These are phyloP conservation scores for Suillus ampliporus DNA, from an alignment of 768 basidiomycete species.

Conservation along the genomic window DNA sequence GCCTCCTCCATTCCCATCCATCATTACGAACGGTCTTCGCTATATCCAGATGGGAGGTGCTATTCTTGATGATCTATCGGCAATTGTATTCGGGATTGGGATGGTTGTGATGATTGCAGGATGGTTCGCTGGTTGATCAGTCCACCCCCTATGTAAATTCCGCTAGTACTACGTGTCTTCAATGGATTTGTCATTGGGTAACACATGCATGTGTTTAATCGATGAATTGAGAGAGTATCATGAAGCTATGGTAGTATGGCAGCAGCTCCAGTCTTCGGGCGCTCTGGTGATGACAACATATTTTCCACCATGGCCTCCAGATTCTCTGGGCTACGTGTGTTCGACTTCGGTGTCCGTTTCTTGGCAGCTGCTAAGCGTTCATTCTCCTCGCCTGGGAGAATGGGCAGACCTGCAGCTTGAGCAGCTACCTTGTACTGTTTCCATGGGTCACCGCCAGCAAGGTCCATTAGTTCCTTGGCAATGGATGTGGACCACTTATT, in stretches of 20 bases:
- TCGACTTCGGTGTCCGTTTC: slow-evolving; percentile 19
- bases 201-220: slow-evolving; percentile 1
- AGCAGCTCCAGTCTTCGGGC: slow-evolving; percentile 45
- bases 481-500: slow-evolving; percentile 74
- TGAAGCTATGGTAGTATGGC: slow-evolving; percentile 42
- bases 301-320: slow-evolving; percentile 34
- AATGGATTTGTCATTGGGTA: slow-evolving; percentile 11
- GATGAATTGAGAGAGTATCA: neutral
- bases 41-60: slow-evolving; percentile 72
- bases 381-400: slow-evolving; percentile 51
- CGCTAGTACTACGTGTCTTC: slow-evolving; percentile 9
- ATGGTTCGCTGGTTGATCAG: slow-evolving; percentile 41
- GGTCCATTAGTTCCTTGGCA: slow-evolving; percentile 71
- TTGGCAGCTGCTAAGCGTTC: slow-evolving; percentile 27
- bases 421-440: slow-evolving; percentile 56
- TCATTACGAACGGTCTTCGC: slow-evolving; percentile 66
- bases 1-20: slow-evolving; percentile 63
- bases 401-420: slow-evolving; percentile 50
- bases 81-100: slow-evolving; percentile 73
- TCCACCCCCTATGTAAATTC: neutral
- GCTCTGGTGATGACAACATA: slow-evolving; percentile 34
- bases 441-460: slow-evolving; percentile 67
- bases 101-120: slow-evolving; percentile 61
- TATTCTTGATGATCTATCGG: slow-evolving; percentile 75
- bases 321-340: slow-evolving; percentile 19